Percentiles rank a stretch among this genome's conserved stretches.
Evolutionary conservation across 2,329 filamentous ascomycete genomes (phyloP).

Genomic region (Setomelanomma holmii): DNA sequence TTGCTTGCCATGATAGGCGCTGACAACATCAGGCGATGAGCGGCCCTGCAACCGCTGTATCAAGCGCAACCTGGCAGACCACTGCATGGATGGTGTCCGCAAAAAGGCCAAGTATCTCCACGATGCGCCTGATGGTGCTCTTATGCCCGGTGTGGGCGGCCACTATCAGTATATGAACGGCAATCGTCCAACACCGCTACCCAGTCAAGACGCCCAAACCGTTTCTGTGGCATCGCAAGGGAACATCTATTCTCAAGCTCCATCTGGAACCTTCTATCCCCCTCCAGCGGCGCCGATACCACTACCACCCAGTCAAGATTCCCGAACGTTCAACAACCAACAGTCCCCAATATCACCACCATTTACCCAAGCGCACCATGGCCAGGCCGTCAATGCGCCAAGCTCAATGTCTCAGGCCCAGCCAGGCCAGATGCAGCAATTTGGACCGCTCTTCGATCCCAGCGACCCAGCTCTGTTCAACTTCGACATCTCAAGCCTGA

Average conservation of each 20-base stretch:
- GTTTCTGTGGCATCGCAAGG: constrained; percentile 40
- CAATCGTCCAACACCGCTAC: constrained; percentile 52
- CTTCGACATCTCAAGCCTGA: constrained; percentile 91
- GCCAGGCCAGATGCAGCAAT: constrained; percentile 51
- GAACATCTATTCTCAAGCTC: constrained; percentile 54
- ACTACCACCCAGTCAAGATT: constrained; percentile 55
- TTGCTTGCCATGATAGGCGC: neutral
- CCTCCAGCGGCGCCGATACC: constrained; percentile 46
- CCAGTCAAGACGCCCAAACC: constrained; percentile 32
- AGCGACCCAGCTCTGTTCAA: constrained; percentile 94
- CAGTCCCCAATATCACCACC: constrained; percentile 79
- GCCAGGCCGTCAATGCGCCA: constrained; percentile 57
- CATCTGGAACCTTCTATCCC: constrained; percentile 50
- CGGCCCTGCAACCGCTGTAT: constrained; percentile 93
- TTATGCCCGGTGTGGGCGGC: constrained; percentile 82
- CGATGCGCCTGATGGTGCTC: constrained; percentile 87
- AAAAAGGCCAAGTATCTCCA: constrained; percentile 99
- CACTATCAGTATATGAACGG: constrained; percentile 66
- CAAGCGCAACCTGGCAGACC: constrained; percentile 88
- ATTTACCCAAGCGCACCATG: constrained; percentile 64
- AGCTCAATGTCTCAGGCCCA: constrained; percentile 49
- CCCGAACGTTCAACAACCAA: constrained; percentile 66
- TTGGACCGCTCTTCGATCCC: constrained; percentile 78
- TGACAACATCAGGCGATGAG: constrained; percentile 76
- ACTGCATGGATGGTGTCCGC: constrained; percentile 92